Evolutionary conservation across 2,329 filamentous ascomycete species (phyloP), one percentile per base, ranked within the genome.

Genomic region (Fusarium sp.): DNA sequence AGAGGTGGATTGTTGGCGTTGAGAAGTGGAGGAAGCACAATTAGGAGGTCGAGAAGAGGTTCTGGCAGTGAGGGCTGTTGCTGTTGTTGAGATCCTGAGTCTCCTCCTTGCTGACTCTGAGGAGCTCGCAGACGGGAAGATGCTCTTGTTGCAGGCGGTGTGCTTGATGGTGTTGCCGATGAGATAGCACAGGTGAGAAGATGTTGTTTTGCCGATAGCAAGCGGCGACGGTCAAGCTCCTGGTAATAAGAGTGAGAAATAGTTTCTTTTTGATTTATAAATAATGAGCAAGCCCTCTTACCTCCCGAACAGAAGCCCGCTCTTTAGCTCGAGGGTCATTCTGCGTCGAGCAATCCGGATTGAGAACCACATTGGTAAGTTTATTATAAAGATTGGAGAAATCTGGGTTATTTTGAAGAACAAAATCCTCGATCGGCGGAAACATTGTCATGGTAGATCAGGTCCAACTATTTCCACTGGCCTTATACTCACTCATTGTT

Each of bases 301-400:
- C 88, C 73, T 87, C 78, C 41, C 79, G 80, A 3, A 85, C 81
- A 3, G 79, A 79, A 58, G 83, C 81, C 23, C 85, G 82, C 72
- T 87, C 83, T 67, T 84, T 83, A 16, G 81, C 81, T 3, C 80
- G 78, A n/a, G 81, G 78, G 68, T 84, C 81, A n/a, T 82, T 78
- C 72, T 82, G 86, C 3, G 86, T 87, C 10, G 88, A 87, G 3
- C 85, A 87, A 76, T 89, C 85, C 0, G 83, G 77, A 67, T 88
- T 87, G 7, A 91, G 81, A 28, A 89, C 75, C 3, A 80, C 80
- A 2, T 81, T 84, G 8, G 84, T 86, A 45, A 91, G 79, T 13
- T 81, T 85, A 16, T 78, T 80, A 76, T 90, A 87, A 7, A 91
- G 81, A 34, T 81, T 80, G n/a, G 85, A 84, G 71, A 90, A 91